Evolutionary conservation across 2,329 filamentous ascomycete genomes (phyloP).

Genomic region (Zopfia rhizophila): DNA sequence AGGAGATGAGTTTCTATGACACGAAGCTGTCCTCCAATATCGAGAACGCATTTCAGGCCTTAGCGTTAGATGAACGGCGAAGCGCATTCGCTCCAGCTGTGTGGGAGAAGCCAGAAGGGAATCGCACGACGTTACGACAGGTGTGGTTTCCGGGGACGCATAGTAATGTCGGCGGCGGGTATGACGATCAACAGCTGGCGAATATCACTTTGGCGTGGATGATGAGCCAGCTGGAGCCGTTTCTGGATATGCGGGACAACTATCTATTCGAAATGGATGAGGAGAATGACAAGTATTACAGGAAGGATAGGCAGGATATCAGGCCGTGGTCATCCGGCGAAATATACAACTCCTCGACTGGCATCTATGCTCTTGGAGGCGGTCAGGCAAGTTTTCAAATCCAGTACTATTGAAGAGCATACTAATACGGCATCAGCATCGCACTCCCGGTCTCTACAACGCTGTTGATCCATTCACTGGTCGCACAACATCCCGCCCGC

Average conservation of each 20-base stretch:
- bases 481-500: conserved; percentile 53
- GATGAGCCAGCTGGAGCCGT: conserved; percentile 62
- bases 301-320: conserved; percentile 50
- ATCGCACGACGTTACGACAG: conserved; percentile 60
- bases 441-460: conserved; percentile 61
- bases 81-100: conserved; percentile 63
- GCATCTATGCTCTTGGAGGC: conserved; percentile 60
- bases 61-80: conserved; percentile 65
- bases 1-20: conserved; percentile 60
- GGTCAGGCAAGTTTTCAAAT: conserved; percentile 40
- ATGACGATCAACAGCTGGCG: conserved; percentile 56
- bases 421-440: conserved; percentile 37
- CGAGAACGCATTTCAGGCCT: conserved; percentile 66
- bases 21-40: conserved; percentile 56
- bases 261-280: conserved; percentile 61
- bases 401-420: not conserved
- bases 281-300: conserved; percentile 57
- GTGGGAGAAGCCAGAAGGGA: conserved; percentile 61
- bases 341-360: conserved; percentile 58
- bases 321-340: conserved; percentile 61
- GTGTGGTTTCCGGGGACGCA: conserved; percentile 68
- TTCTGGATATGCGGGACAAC: conserved; percentile 59
- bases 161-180: conserved; percentile 63
- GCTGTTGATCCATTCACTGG: conserved; percentile 57
- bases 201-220: conserved; percentile 68